Evolutionary conservation across 2,329 filamentous ascomycete genomes (phyloP), one percentile per base, ranked within the genome.

Genomic region (Neonectria hederae): DNA sequence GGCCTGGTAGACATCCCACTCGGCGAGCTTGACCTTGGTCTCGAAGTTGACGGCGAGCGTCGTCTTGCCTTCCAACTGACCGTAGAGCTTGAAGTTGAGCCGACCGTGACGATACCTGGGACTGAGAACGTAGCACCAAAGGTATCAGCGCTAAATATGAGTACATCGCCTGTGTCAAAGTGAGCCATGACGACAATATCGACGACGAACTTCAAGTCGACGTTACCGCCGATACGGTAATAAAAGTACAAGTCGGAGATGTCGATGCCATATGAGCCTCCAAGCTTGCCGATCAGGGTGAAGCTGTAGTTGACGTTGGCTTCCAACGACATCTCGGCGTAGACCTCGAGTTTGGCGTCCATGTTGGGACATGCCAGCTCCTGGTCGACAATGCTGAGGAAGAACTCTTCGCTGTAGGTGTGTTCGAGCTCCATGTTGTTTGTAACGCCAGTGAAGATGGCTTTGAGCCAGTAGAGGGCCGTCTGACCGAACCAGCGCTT

Each of bases 401-500:
- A 68, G 26, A 76, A 54, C 9, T 52, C 67, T 26, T 76, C 70
- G 19, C 70, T 58, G 45, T 72, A 70, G n/a, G n/a, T 59, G 57
- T 73, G 72, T 5, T 69, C 65, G 46, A 75, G 73, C 13, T 73
- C 65, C 7, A 67, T 62, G 64, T 72, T 74, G 45, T 78, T 73
- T 21, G 51, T 49, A 30, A 60, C 42, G 17, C 58, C 58, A 2
- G 42, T 60, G 13, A 60, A 60, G 40, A 60, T 42, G 17, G 58
- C 58, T 42, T 60, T 60, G 53, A 75, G 71, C 79, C 72, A 80
- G 45, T 72, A 68, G 40, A 80, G 38, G 30, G 76, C 60, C 56
- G 66, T 69, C 19, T 66, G 45, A 8, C 76, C 76, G 38, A 79
- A 80, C 78, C 77, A 80, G 2, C 77, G 75, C 65, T 79, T 71